A percentile compares a stretch with the other conserved stretches of the same genome.
Conservation (phyloP, 2,329 filamentous ascomycete genomes). For the Pestalotiopsis sp. region DNA sequence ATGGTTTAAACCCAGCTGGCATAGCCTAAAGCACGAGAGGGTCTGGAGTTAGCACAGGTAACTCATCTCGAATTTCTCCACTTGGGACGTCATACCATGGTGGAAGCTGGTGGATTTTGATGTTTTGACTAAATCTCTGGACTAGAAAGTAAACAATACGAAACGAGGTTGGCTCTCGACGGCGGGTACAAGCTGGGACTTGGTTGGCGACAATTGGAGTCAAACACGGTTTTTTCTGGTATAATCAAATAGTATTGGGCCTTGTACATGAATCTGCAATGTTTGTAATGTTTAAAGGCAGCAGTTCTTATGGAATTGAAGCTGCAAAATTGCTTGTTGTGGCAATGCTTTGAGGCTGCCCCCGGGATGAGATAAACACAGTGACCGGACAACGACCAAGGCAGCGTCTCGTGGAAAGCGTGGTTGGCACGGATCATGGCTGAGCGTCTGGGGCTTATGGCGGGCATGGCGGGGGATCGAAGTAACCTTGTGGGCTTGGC, state of each 20-base stretch:
- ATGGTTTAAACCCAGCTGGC: slow-evolving; percentile 66
- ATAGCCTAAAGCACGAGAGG: slow-evolving; percentile 45
- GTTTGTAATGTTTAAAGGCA: not conserved
- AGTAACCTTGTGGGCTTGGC: not conserved
- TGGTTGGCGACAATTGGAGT: not conserved
- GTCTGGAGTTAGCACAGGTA: not conserved
- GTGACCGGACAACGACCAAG: slow-evolving; percentile 9
- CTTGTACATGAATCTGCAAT: not conserved
- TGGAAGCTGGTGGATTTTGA: slow-evolving; percentile 4
- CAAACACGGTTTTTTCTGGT: not conserved
- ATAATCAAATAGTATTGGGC: not conserved
- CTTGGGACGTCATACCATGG: not conserved
- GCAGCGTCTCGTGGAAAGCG: not conserved
- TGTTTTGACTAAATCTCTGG: slow-evolving; percentile 8
- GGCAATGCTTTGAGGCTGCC: not conserved
- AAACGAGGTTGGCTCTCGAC: not conserved
- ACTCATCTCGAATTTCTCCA: not conserved
- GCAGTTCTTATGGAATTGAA: not conserved
- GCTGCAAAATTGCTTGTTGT: not conserved
- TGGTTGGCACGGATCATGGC: slow-evolving; percentile 10
- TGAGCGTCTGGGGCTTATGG: not conserved
- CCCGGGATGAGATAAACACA: slow-evolving; percentile 6
- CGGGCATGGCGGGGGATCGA: not conserved
- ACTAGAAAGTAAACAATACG: slow-evolving; percentile 6
- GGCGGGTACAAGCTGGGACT: not conserved